Base-by-base conservation (phyloP, 2,329 filamentous ascomycete species). In the Verticillium isaacii region DNA sequence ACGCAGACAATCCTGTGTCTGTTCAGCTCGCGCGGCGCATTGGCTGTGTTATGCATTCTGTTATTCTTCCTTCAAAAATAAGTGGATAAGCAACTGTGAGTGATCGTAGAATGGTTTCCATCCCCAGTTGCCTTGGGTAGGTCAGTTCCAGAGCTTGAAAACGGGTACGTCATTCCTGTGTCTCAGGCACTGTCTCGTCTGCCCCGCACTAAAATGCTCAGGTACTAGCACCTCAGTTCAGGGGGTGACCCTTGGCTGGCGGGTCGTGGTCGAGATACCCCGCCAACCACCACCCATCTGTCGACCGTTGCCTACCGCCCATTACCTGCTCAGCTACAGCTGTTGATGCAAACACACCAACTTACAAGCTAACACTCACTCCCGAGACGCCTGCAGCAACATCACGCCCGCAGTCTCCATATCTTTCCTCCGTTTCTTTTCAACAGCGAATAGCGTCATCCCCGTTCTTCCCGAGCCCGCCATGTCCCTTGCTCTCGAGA, bases 401-500 rank as follows among this genome's bases (percentile, higher is more conserved):
- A 29, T 29, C 29, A 5, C 4, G 29, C 29, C 5, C 29, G 29
- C 5, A 29, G 29, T 29, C 29, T 29, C 29, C 29, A 29, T 5
- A 29, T 29, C 36, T 37, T 37, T 6, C 11, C 5, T 41, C 37
- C 37, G 6, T 41, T 17, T 41, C 14, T 45, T 45, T 17, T 9
- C 39, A 45, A 45, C n/a, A 14, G 34, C n/a, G 39, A 5, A 19
- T 36, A 29, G 29, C 29, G 29, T 29, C 37, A 17, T 19, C n/a
- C 8, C 45, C 19, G 5, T 23, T 25, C 45, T 52, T 23, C 5
- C 45, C 34, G 34, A 14, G 32, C 50, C 32, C 61, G 60, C 56
- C 57, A 81, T 82, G 79, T 84, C 85, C 61, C 82, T 89, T 69
- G 77, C 78, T 56, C 77, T 88, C 68, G 80, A 86, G 64, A 84